Evolutionary conservation across 2,329 filamentous ascomycete genomes (phyloP), one percentile per base, ranked within the genome.

Genomic region (Diaporthe sp.): DNA sequence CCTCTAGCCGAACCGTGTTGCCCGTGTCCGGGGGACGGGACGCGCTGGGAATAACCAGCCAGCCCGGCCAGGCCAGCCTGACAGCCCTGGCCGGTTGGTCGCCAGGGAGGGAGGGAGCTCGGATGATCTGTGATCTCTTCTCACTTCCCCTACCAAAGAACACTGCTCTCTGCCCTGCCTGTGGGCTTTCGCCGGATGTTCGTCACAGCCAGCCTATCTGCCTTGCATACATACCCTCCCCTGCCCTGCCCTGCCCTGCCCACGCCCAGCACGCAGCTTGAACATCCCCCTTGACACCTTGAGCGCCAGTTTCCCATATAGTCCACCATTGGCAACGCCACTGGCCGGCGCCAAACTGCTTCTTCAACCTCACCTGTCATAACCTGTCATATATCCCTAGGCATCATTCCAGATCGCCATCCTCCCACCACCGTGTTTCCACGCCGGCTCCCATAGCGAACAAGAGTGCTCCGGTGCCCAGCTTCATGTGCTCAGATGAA

Each of bases 1-100:
- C 73, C 47, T 75, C 73, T 75, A 67, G 76, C 73, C 71, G 73
- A 75, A 71, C 76, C 76, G 72, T 76, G 61, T 75, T 72, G 75
- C 58, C 72, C 75, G 72, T 65, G 51, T 72, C 58, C 72, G 49
- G 72, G 75, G 72, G 60, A 75, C 74, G 71, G 70, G 60, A 63
- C 68, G 74, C 49, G 47, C 67, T 72, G 61, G 65, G 58, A 44
- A 72, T n/a, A 25, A 72, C 42, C 51, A 71, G 67, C 49, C 58
- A 28, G 37, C 13, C 34, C 34, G n/a, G 58, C 58, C 58, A 63
- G 58, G 37, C 60, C 60, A 65, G 58, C 71, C 71, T 53, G 71
- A 63, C 49, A 55, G 47, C 65, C 65, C 65, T 70, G 47, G 65
- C 65, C 31, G n/a, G 65, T 53, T 68, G 47, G 65, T 39, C 47